Evolutionary conservation across 2,329 filamentous ascomycete species (phyloP).

Genomic region (Claviceps africana): DNA sequence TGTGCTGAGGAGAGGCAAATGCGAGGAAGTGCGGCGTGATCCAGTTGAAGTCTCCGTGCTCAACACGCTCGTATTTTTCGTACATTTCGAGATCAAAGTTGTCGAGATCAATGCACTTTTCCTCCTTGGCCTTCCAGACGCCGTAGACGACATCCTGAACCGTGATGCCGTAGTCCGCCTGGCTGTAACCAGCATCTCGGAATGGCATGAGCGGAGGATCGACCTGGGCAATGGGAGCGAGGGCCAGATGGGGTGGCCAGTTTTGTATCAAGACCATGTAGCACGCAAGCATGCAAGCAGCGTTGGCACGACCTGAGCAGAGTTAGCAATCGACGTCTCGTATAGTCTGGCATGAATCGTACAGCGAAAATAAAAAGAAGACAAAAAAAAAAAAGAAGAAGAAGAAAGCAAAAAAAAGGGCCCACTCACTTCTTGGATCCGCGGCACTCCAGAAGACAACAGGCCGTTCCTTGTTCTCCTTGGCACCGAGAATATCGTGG

Average conservation of each 20-base stretch:
- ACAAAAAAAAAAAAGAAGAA: too few relatives aligned
- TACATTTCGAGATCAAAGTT: slow-evolving; percentile 97
- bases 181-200: slow-evolving; percentile 93
- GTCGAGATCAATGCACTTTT: slow-evolving; percentile 78
- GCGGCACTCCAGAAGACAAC: slow-evolving; percentile 95
- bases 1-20: slow-evolving; percentile 86
- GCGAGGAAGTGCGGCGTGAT: slow-evolving; percentile 88
- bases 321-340: background rate
- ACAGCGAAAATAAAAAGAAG: background rate
- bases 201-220: slow-evolving; percentile 98
- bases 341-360: background rate
- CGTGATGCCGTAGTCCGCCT: slow-evolving; percentile 89
- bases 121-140: slow-evolving; percentile 97
- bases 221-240: slow-evolving; percentile 90
- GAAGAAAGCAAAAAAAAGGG: background rate
- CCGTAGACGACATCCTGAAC: slow-evolving; percentile 97
- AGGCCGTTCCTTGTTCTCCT: slow-evolving; percentile 75
- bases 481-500: slow-evolving; percentile 85
- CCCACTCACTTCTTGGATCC: slow-evolving; percentile 67
- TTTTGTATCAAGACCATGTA: slow-evolving; percentile 99
- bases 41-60: slow-evolving; percentile 99
- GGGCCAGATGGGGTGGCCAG: slow-evolving; percentile 89
- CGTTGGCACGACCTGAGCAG: slow-evolving; percentile 71
- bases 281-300: slow-evolving; percentile 85
- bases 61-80: slow-evolving; percentile 86